A percentile compares a stretch with the other conserved stretches of the same genome.
phyloP scores from a whole-genome alignment of 176 grass and related monocot species.

The Thinopyrum elongatum region DNA sequence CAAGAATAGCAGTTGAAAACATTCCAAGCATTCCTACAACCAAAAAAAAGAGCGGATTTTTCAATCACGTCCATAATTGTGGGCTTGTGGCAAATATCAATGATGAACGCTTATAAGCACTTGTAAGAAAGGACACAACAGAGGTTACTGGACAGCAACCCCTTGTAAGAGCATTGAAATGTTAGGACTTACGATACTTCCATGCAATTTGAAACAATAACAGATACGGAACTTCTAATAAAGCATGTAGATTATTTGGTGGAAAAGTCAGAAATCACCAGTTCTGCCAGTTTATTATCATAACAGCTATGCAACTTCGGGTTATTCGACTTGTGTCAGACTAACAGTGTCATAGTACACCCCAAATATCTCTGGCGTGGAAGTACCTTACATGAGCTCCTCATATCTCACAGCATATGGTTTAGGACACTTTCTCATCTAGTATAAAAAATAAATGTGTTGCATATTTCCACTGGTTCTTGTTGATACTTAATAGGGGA shows the following conservation, averaged over 20 bases:
- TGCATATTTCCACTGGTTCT: background rate
- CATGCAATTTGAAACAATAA: background rate
- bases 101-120: background rate
- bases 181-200: background rate
- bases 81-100: background rate
- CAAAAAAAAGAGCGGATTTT: constrained; percentile 23
- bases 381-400: background rate
- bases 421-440: background rate
- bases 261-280: background rate
- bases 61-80: background rate
- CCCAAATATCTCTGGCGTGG: background rate
- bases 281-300: background rate
- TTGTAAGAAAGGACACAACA: background rate
- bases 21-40: constrained; percentile 62
- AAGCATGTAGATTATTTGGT: background rate
- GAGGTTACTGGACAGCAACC: background rate
- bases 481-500: background rate
- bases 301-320: background rate
- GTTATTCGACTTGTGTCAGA: background rate
- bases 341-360: background rate
- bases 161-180: background rate
- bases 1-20: constrained; percentile 38
- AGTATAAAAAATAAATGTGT: background rate
- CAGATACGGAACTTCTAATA: background rate
- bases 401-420: background rate